Evolutionary conservation across 768 basidiomycete genomes (phyloP).

Genomic region (Mrakia hoshinonis): DNA sequence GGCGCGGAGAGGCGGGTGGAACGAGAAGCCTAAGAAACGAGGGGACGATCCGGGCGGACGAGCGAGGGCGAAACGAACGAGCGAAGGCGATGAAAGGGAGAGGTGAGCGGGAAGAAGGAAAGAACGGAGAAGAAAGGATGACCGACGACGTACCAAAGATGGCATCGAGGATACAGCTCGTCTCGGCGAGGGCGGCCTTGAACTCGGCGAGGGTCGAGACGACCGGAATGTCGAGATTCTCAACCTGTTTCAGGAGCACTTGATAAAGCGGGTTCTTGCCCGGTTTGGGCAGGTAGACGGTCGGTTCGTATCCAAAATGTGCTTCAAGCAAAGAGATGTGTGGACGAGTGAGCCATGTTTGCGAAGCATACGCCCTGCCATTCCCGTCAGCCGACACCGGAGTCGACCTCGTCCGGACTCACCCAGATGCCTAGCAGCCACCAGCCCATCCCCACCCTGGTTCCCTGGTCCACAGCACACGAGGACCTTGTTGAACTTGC

Average conservation of each 20-base stretch:
- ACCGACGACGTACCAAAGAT: conserved; percentile 56
- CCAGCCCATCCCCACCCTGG: conserved; percentile 82
- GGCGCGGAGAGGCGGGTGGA: conserved; percentile 75
- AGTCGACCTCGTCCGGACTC: conserved; percentile 36
- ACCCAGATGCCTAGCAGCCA: conserved; percentile 91
- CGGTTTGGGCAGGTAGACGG: conserved; percentile 79
- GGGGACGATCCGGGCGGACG: not conserved
- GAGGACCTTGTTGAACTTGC: conserved; percentile 65
- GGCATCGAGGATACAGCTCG: conserved; percentile 81
- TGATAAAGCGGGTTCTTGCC: conserved; percentile 36
- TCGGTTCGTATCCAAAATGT: conserved; percentile 84
- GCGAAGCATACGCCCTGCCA: not conserved
- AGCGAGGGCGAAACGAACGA: not conserved
- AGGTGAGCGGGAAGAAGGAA: too few species aligned
- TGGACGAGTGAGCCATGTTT: too few species aligned
- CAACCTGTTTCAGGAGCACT: conserved; percentile 76
- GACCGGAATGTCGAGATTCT: conserved; percentile 75
- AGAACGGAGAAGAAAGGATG: too few species aligned
- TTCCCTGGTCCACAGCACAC: conserved; percentile 83
- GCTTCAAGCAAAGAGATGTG: too few species aligned
- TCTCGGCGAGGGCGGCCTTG: conserved; percentile 31
- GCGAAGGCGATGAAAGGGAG: not conserved
- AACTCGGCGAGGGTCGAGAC: conserved; percentile 48
- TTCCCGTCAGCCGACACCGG: not conserved
- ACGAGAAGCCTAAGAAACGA: conserved; percentile 62